These are phyloP conservation scores for Camellia granthamiana DNA, from an alignment of 148 eudicot species.

Conservation along the genomic window DNA sequence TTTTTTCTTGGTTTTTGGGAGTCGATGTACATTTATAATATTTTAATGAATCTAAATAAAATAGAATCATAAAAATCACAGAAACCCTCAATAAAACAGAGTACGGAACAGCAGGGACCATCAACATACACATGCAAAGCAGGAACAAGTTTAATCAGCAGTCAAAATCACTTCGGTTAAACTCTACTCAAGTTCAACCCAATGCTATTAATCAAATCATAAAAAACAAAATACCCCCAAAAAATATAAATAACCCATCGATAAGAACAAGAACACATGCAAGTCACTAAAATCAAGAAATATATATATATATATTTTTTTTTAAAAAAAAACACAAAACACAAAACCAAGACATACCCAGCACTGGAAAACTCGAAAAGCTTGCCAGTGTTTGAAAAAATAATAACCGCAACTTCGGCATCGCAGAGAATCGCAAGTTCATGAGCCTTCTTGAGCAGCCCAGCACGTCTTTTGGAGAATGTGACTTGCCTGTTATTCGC, in stretches of 20 bases:
- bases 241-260: neutral
- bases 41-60: too few relatives aligned
- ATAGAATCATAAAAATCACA: neutral
- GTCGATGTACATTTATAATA: too few relatives aligned
- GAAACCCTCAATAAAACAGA: neutral
- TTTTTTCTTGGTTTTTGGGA: neutral
- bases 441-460: conserved; percentile 64
- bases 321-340: neutral
- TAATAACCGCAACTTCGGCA: conserved; percentile 65
- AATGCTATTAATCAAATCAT: neutral
- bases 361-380: conserved; percentile 60
- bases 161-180: neutral
- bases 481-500: conserved; percentile 73
- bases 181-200: neutral
- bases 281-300: neutral
- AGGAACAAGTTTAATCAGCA: neutral
- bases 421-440: conserved; percentile 70
- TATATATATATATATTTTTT: too few relatives aligned
- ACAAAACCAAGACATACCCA: conserved; percentile 27
- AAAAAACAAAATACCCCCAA: neutral
- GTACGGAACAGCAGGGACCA: neutral
- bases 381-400: conserved; percentile 63
- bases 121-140: conserved; percentile 13
- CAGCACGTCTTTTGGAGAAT: conserved; percentile 58
- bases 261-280: neutral